Evolutionary conservation across 345 rosid genomes (phyloP), one percentile per base, ranked within the genome.

Genomic region (Triadica sebifera): DNA sequence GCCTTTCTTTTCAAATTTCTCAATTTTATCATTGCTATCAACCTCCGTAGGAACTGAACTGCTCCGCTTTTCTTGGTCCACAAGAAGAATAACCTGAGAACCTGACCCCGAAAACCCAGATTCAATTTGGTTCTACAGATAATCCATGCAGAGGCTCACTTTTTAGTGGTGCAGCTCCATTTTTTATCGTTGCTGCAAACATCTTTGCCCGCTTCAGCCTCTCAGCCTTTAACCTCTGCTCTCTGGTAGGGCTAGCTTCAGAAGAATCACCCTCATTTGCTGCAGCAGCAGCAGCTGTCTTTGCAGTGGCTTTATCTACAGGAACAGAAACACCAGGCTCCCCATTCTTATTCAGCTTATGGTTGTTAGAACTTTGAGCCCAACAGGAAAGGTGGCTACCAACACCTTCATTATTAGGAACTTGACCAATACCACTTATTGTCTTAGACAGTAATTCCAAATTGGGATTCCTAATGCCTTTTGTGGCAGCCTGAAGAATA

Each of bases 141-240:
- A 79, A 70, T 67, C 87, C 81, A 6, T 82, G 82, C n/a, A 71
- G 65, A 58, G 78, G 29, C 75, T 87, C 88, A 71, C 83, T 76
- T 78, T 86, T 88, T 19, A 72, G 71, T 5, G 94, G 85, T 57
- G 80, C 87, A 72, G 85, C 83, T 76, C 87, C 87, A 69, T 78
- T 74, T 85, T 87, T 91, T 51, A 95, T 68, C 97, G 85, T 81
- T 79, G 98, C 88, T 65, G 94, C 85, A 80, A 95, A 93, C 91
- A 91, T 84, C 83, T 93, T 95, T 60, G 99, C 99, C 34, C 99
- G 94, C 80, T 85, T 95, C 79, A 95, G 85, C 81, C 99, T 89
- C 80, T 93, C 98, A 45, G 98, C 96, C 85, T 90, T 91, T 74
- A 95, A 72, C 85, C 90, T 89, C 88, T 91, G 88, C 84, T 93